Percentiles rank a stretch among this genome's conserved stretches.
These are phyloP conservation scores for Neonothopanus nambi DNA, from an alignment of 1,284 basidiomycete species.

Conservation along the genomic window DNA sequence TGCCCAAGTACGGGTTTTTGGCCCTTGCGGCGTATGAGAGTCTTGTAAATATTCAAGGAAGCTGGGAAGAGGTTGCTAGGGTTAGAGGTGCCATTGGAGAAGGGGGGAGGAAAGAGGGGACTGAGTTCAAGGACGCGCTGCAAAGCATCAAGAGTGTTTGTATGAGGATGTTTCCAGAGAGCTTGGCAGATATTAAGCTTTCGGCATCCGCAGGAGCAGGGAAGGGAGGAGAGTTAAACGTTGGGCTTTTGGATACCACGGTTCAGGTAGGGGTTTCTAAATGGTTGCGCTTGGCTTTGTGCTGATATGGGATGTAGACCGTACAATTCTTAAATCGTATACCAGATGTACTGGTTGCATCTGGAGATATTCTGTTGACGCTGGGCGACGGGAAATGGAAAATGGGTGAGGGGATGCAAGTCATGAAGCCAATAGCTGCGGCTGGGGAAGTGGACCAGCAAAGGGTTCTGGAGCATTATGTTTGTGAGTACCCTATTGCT, in stretches of 20 bases:
- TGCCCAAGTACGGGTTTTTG: conserved; percentile 84
- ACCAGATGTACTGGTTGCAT: conserved; percentile 66
- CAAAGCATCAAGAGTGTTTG: conserved; percentile 65
- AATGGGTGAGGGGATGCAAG: conserved; percentile 78
- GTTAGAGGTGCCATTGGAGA: conserved; percentile 35
- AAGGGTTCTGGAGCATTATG: conserved; percentile 70
- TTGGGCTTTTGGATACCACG: conserved; percentile 64
- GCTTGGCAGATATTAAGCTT: conserved; percentile 72
- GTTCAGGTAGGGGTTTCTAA: conserved; percentile 46
- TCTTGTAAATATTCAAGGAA: conserved; percentile 51
- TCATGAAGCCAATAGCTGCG: conserved; percentile 53
- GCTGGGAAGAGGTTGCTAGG: conserved; percentile 67
- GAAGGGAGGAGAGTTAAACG: conserved; percentile 51
- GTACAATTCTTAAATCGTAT: conserved; percentile 67
- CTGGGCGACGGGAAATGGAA: conserved; percentile 86
- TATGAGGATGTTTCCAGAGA: conserved; percentile 78
- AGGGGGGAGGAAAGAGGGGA: conserved; percentile 46
- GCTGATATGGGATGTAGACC: conserved; percentile 42
- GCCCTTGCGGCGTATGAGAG: conserved; percentile 68
- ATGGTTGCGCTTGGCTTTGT: not conserved
- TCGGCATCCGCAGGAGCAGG: conserved; percentile 44
- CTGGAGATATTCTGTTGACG: conserved; percentile 59
- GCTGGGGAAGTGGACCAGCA: conserved; percentile 54
- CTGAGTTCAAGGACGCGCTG: conserved; percentile 70
- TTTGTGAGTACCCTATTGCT: conserved; percentile 48